Percentiles rank a stretch among this genome's conserved stretches.
Conservation (phyloP, 768 basidiomycete species). For the Cyclocybe aegerita region DNA sequence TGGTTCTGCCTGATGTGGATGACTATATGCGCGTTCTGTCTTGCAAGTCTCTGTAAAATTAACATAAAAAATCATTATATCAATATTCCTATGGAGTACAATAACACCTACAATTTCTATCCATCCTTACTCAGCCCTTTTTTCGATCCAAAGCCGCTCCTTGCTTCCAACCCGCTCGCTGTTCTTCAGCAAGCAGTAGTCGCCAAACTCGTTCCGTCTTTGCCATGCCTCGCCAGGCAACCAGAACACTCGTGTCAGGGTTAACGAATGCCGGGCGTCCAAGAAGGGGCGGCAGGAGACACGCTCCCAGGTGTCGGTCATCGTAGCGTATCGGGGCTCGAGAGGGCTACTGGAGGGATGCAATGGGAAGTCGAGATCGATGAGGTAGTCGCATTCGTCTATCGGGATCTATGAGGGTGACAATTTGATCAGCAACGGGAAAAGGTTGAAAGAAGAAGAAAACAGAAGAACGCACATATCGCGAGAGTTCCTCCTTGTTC, state of each 20-base stretch:
- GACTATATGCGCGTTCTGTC: not conserved
- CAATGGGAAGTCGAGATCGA: constrained; percentile 85
- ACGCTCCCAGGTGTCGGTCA: constrained; percentile 74
- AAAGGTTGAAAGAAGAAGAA: constrained; percentile 1
- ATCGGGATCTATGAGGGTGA: constrained; percentile 54
- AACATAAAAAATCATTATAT: too few relatives aligned
- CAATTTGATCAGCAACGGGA: constrained; percentile 1
- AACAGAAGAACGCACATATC: constrained; percentile 57
- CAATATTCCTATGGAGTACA: too few relatives aligned
- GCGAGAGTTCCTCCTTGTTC: constrained; percentile 75
- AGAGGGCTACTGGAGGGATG: constrained; percentile 52
- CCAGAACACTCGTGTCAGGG: constrained; percentile 79
- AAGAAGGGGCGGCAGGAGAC: constrained; percentile 83
- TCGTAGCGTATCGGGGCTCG: constrained; percentile 81
- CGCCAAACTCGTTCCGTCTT: constrained; percentile 73
- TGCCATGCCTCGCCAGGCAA: constrained; percentile 73
- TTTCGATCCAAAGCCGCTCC: constrained; percentile 24
- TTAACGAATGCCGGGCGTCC: constrained; percentile 71
- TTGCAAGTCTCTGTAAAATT: not conserved
- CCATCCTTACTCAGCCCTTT: not conserved
- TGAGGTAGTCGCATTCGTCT: constrained; percentile 80
- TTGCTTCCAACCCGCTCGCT: constrained; percentile 37
- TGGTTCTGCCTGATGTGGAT: too few relatives aligned
- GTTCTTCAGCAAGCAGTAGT: constrained; percentile 87
- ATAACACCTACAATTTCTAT: not conserved